Evolutionary conservation across 805 yeast species (phyloP).

Genomic region (Candida verbasci): DNA sequence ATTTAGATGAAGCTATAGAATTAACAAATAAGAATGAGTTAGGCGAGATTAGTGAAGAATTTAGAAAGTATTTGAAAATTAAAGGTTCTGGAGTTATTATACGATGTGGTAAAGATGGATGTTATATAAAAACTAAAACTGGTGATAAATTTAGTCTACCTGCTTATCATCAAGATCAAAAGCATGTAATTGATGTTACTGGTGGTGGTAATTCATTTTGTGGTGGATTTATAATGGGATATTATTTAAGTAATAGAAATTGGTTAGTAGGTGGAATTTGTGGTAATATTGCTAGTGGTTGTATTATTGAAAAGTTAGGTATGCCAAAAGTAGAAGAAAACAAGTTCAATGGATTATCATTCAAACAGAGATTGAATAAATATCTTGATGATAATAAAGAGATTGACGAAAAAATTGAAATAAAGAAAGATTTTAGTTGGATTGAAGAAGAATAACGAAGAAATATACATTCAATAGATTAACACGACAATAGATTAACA

Average conservation of each 20-base stretch:
- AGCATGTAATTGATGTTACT: slow-evolving; percentile 36
- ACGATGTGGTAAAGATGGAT: slow-evolving; percentile 75
- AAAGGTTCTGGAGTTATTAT: slow-evolving; percentile 50
- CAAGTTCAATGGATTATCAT: slow-evolving; percentile 57
- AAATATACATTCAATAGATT: too few relatives aligned
- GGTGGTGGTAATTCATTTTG: slow-evolving; percentile 45
- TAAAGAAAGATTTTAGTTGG: neutral
- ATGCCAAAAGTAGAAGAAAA: slow-evolving; percentile 46
- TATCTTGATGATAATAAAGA: slow-evolving; percentile 28
- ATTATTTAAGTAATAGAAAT: slow-evolving; percentile 42
- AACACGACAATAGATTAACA: too few relatives aligned
- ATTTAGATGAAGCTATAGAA: slow-evolving; percentile 75
- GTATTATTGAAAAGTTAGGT: slow-evolving; percentile 78
- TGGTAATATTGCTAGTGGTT: slow-evolving; percentile 77
- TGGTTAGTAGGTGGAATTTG: slow-evolving; percentile 54
- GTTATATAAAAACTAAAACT: slow-evolving; percentile 38
- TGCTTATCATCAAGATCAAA: slow-evolving; percentile 59
- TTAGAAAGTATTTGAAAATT: slow-evolving; percentile 36
- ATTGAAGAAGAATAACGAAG: too few relatives aligned
- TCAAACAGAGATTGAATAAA: slow-evolving; percentile 39
- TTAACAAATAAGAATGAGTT: slow-evolving; percentile 47
- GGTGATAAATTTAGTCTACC: slow-evolving; percentile 48
- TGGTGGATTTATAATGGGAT: slow-evolving; percentile 50
- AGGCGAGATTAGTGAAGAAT: slow-evolving; percentile 39
- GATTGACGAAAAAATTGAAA: neutral